These are phyloP conservation scores for Rhodamnia argentea DNA, from an alignment of 345 rosid species.

Conservation along the genomic window DNA sequence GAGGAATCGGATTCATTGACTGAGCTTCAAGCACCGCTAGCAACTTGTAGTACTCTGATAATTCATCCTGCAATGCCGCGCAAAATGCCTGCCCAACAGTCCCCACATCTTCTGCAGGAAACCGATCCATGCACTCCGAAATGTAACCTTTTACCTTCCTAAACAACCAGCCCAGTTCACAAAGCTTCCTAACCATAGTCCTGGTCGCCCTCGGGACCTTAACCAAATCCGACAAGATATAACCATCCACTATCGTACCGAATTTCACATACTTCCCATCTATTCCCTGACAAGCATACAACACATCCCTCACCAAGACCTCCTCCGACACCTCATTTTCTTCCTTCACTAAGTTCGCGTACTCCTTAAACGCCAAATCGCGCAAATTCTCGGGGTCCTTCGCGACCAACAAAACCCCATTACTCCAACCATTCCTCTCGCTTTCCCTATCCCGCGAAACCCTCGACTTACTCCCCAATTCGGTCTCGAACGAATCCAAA, in stretches of 20 bases:
- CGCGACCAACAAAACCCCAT: constrained; percentile 65
- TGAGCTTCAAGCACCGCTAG: constrained; percentile 86
- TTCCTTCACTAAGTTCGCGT: constrained; percentile 51
- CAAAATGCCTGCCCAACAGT: constrained; percentile 95
- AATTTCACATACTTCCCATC: constrained; percentile 85
- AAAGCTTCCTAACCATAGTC: constrained; percentile 66
- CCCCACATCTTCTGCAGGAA: constrained; percentile 78
- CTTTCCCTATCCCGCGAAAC: constrained; percentile 14
- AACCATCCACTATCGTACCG: constrained; percentile 55
- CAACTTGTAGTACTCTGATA: constrained; percentile 76
- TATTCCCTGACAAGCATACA: constrained; percentile 89
- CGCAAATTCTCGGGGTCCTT: constrained; percentile 78
- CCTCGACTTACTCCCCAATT: constrained; percentile 14
- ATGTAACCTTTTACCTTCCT: constrained; percentile 76
- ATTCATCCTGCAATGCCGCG: constrained; percentile 90
- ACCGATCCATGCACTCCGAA: constrained; percentile 66
- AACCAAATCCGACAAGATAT: constrained; percentile 40
- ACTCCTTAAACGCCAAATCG: constrained; percentile 74
- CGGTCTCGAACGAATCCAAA: constrained; percentile 27
- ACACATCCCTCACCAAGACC: constrained; percentile 78
- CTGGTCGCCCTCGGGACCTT: constrained; percentile 69
- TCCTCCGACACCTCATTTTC: constrained; percentile 91
- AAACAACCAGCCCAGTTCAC: constrained; percentile 95
- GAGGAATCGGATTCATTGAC: constrained; percentile 87
- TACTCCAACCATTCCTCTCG: constrained; percentile 37